Conservation (phyloP, 179 eudicot genomes). For the Carnegiea gigantea region DNA sequence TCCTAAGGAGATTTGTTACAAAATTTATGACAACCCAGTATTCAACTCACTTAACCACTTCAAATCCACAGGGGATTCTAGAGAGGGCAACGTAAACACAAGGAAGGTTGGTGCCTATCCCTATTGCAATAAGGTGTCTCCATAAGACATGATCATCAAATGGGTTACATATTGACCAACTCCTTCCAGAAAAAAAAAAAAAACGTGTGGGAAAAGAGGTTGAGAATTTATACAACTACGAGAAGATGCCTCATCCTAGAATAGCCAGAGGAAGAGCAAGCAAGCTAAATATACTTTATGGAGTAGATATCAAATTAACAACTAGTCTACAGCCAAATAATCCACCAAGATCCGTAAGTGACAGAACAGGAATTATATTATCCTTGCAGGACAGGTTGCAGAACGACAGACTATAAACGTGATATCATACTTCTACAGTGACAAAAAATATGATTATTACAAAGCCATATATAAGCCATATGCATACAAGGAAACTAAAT, state of each 20-base stretch:
- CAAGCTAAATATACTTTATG: neutral
- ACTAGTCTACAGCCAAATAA: neutral
- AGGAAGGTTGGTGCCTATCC: neutral
- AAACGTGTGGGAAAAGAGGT: too few relatives aligned
- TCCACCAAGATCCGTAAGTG: neutral
- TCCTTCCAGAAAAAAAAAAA: neutral
- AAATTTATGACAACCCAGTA: neutral
- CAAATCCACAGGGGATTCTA: neutral
- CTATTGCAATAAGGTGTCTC: neutral
- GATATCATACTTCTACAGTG: neutral
- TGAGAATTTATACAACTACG: neutral
- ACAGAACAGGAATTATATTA: neutral
- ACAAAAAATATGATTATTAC: neutral
- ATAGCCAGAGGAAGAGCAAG: neutral
- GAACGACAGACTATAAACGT: neutral
- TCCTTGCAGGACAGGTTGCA: too few relatives aligned
- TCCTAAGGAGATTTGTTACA: neutral
- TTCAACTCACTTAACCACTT: neutral
- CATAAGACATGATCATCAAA: neutral
- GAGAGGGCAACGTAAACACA: neutral
- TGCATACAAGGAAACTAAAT: neutral
- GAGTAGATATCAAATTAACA: neutral
- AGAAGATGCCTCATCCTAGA: neutral
- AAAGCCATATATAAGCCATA: neutral
- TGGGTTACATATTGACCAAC: neutral